These are phyloP conservation scores for Auricularia heimuer DNA, from an alignment of 768 basidiomycete species.

Conservation along the genomic window DNA sequence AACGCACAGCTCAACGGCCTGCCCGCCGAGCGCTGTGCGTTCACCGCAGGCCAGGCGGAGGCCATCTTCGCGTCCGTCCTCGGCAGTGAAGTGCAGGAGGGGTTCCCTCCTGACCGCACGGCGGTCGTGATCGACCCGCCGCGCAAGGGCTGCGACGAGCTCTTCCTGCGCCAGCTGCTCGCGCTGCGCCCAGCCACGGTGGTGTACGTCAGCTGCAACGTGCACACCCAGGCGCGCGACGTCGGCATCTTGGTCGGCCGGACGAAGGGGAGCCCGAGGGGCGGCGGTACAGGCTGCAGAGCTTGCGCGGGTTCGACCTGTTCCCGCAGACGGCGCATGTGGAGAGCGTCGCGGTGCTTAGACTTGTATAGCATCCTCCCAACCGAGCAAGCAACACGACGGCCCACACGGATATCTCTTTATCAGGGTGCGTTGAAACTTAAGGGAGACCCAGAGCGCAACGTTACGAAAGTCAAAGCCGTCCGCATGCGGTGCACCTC, in stretches of 20 bases:
- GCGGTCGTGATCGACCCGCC: conserved; percentile 84
- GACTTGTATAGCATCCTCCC: not conserved
- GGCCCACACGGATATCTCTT: too few species aligned
- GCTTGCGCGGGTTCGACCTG: conserved; percentile 80
- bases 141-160: conserved; percentile 83
- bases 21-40: conserved; percentile 44
- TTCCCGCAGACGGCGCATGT: conserved; percentile 97
- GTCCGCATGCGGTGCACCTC: too few species aligned
- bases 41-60: conserved; percentile 75
- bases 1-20: conserved; percentile 61
- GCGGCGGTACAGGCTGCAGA: conserved; percentile 66
- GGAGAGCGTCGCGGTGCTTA: conserved; percentile 65
- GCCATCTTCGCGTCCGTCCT: conserved; percentile 67
- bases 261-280: conserved; percentile 30
- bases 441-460: too few species aligned
- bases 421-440: not conserved
- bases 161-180: conserved; percentile 68
- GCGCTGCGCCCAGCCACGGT: conserved; percentile 55
- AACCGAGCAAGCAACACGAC: too few species aligned
- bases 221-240: conserved; percentile 87
- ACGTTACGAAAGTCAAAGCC: too few species aligned
- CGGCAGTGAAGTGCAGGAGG: not conserved
- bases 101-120: conserved; percentile 57
- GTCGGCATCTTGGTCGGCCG: conserved; percentile 57
- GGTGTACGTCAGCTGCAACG: conserved; percentile 92